phyloP scores from a whole-genome alignment of 2,329 filamentous ascomycete genomes.

The Sporothrix inflata region DNA sequence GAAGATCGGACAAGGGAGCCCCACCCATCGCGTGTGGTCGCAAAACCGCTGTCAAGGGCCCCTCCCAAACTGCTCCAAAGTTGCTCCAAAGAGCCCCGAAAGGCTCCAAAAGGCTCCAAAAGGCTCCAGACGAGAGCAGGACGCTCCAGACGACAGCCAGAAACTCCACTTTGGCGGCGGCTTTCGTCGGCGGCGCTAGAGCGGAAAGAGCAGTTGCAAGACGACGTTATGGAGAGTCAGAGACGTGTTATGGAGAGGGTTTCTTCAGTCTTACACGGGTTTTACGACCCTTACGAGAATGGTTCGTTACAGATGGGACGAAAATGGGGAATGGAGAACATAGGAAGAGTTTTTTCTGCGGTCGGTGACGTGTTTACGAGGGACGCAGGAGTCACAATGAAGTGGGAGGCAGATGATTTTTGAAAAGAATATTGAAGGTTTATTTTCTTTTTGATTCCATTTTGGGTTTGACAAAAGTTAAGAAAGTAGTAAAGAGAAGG shows the following conservation, averaged over 20 bases:
- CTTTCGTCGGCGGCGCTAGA: slow-evolving; percentile 14
- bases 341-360: neutral
- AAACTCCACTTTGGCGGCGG: slow-evolving; percentile 1
- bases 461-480: neutral
- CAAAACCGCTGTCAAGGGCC: neutral
- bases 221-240: neutral
- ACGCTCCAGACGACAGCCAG: neutral
- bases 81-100: neutral
- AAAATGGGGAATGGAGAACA: neutral
- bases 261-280: neutral
- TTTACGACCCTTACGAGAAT: neutral
- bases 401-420: neutral
- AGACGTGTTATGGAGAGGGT: neutral
- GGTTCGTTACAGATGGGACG: neutral
- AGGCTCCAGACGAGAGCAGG: neutral
- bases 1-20: slow-evolving; percentile 10
- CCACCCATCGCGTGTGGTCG: neutral
- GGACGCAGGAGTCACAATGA: neutral
- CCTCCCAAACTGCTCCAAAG: neutral
- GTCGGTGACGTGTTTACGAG: neutral
- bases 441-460: neutral
- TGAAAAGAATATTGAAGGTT: neutral
- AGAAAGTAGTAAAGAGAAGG: neutral
- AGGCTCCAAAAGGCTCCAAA: slow-evolving; percentile 4
- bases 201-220: slow-evolving; percentile 24